These are phyloP conservation scores for Arabis hirsuta DNA, from an alignment of 345 rosid genomes.

Conservation along the genomic window DNA sequence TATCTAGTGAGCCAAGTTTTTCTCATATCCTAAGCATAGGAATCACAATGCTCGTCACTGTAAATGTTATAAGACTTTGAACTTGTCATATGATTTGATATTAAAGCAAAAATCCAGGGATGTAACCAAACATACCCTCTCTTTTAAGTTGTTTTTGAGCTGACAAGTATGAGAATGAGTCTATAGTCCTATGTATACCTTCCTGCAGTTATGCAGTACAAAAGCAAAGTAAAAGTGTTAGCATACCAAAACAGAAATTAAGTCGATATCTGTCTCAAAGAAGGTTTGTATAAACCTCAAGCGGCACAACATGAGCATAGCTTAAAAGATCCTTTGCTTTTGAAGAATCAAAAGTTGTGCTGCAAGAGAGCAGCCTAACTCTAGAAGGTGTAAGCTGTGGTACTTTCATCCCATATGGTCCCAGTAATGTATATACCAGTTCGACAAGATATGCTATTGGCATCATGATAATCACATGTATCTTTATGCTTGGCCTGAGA, in stretches of 20 bases:
- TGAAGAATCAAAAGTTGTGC: constrained; percentile 72
- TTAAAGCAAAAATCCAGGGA: constrained; percentile 7
- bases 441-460: constrained; percentile 86
- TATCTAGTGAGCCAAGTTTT: not conserved
- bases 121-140: constrained; percentile 59
- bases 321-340: constrained; percentile 87
- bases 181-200: constrained; percentile 74
- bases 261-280: not conserved
- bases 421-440: constrained; percentile 61
- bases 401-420: constrained; percentile 90
- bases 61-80: too few relatives aligned
- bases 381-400: constrained; percentile 94
- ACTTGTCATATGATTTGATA: not conserved
- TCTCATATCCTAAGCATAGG: not conserved
- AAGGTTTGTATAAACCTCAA: constrained; percentile 62
- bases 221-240: constrained; percentile 5
- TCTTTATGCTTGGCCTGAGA: constrained; percentile 86
- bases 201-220: constrained; percentile 53
- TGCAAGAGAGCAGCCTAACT: constrained; percentile 83
- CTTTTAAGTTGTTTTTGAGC: constrained; percentile 59
- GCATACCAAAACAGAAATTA: not conserved
- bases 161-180: constrained; percentile 71
- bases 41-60: not conserved
- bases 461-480: constrained; percentile 76
- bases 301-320: constrained; percentile 70